Conservation (phyloP, 192 early-diverging fungal species). For the Gamsiella multidivaricata region DNA sequence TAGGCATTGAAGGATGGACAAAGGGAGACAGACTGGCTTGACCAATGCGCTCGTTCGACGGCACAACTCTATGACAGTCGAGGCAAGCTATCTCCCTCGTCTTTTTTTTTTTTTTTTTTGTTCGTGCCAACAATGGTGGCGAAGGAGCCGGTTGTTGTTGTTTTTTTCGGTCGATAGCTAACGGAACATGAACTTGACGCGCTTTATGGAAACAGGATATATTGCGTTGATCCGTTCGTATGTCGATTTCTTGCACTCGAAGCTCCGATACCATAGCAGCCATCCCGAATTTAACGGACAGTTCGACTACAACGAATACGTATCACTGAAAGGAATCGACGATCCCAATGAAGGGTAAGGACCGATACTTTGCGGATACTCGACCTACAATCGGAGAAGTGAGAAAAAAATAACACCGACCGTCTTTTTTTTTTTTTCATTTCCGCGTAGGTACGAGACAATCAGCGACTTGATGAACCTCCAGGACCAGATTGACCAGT, state of each 20-base stretch:
- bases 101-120: too few species aligned
- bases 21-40: conserved; percentile 84
- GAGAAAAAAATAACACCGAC: too few species aligned
- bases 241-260: conserved; percentile 87
- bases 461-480: conserved; percentile 94
- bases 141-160: too few species aligned
- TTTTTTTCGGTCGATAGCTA: too few species aligned
- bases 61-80: conserved; percentile 57
- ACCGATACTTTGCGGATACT: too few species aligned
- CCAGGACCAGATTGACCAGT: conserved; percentile 90
- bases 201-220: conserved; percentile 64
- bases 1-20: conserved; percentile 87
- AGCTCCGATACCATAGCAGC: conserved; percentile 90
- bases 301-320: conserved; percentile 98
- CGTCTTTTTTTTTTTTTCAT: not conserved
- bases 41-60: conserved; percentile 70
- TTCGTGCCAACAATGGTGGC: too few species aligned
- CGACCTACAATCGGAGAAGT: too few species aligned
- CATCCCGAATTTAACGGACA: conserved; percentile 94
- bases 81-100: too few species aligned
- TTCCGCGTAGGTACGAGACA: conserved; percentile 83
- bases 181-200: too few species aligned
- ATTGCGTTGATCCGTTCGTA: conserved; percentile 88
- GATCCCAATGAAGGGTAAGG: conserved; percentile 97
- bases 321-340: conserved; percentile 91